phyloP scores from a whole-genome alignment of 2,329 filamentous ascomycete species.

The Colletotrichum aenigma region DNA sequence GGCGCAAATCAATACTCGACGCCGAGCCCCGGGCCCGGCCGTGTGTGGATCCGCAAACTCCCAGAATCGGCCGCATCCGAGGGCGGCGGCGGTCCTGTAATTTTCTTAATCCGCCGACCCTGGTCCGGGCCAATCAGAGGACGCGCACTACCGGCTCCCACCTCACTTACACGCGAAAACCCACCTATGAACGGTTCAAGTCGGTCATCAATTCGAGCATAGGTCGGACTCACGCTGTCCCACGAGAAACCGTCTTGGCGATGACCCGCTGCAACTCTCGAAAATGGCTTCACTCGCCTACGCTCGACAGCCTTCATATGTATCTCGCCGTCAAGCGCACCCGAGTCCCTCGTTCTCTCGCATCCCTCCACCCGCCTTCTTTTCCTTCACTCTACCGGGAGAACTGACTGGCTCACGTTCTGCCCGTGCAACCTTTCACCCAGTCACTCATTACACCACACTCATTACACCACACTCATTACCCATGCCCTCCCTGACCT shows the following conservation, averaged over 20 bases:
- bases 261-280: neutral
- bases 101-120: neutral
- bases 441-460: neutral
- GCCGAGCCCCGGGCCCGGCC: neutral
- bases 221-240: neutral
- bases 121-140: neutral
- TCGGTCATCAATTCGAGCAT: neutral
- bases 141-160: neutral
- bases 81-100: neutral
- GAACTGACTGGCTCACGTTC: neutral
- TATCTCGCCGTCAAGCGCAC: neutral
- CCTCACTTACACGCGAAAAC: neutral
- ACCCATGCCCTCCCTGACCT: constrained; percentile 26
- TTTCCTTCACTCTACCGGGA: neutral
- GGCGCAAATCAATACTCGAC: neutral
- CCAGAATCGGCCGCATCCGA: neutral
- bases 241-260: neutral
- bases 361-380: neutral
- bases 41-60: neutral
- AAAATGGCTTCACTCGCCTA: neutral
- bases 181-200: neutral
- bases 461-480: neutral
- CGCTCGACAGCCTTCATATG: neutral
- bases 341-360: neutral
- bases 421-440: neutral